A percentile compares a stretch with the other conserved stretches of the same genome.
Conservation (phyloP, 1,284 basidiomycete species). For the Xanthoconium separans region DNA sequence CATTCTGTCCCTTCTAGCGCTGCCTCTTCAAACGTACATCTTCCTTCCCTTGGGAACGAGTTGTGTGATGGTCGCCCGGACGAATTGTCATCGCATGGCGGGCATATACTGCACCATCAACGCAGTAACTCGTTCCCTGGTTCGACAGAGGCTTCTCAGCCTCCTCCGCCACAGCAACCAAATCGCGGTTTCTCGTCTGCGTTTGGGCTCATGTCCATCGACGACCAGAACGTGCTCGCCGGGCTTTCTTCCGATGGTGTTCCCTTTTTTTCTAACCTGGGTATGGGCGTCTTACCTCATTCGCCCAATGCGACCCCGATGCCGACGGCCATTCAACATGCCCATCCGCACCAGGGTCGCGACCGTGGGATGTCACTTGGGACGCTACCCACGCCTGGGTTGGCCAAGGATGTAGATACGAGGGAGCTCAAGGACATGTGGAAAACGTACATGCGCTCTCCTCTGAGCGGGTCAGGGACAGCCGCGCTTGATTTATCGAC, state of each 20-base stretch:
- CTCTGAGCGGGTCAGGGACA: constrained; percentile 42
- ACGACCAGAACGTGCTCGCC: constrained; percentile 63
- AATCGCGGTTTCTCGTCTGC: constrained; percentile 56
- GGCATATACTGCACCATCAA: constrained; percentile 21
- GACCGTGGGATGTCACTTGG: constrained; percentile 28
- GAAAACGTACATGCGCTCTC: constrained; percentile 72
- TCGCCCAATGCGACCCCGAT: constrained; percentile 50
- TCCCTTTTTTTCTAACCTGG: constrained; percentile 56
- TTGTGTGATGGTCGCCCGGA: constrained; percentile 21
- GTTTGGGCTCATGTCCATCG: constrained; percentile 70
- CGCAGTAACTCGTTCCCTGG: constrained; percentile 18
- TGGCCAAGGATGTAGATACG: constrained; percentile 45
- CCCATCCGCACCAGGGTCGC: constrained; percentile 17
- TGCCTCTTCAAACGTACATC: constrained; percentile 41
- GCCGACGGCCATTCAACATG: constrained; percentile 34
- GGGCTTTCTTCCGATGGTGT: constrained; percentile 53
- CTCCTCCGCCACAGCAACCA: constrained; percentile 15
- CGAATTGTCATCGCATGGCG: constrained; percentile 19
- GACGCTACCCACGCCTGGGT: constrained; percentile 24
- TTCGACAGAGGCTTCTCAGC: constrained; percentile 5
- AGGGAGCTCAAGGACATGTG: constrained; percentile 69
- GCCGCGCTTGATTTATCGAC: constrained; percentile 11
- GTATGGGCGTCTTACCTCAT: constrained; percentile 27
- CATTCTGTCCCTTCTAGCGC: constrained; percentile 36
- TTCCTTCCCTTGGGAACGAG: constrained; percentile 35